Percentiles rank a stretch among this genome's conserved stretches.
Evolutionary conservation across 192 early-diverging fungal genomes (phyloP).

Genomic region (Backusella macrospora): DNA sequence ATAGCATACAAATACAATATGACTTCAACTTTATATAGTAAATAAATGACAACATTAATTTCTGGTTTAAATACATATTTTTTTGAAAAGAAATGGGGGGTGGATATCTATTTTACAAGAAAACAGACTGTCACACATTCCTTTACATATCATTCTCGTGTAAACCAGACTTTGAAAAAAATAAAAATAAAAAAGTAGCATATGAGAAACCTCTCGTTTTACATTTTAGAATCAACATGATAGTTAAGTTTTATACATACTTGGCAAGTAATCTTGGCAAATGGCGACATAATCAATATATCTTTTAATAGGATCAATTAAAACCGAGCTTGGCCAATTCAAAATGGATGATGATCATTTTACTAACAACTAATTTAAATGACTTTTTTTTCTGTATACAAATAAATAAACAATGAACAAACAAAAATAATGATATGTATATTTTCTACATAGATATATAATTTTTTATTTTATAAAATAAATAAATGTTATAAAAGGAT

Average conservation of each 20-base stretch:
- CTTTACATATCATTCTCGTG: conserved; percentile 8
- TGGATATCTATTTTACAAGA: neutral
- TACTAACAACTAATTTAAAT: too few relatives aligned
- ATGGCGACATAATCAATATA: too few relatives aligned
- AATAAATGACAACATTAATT: too few relatives aligned
- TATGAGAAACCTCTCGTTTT: too few relatives aligned
- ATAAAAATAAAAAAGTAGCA: too few relatives aligned
- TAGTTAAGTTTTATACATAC: too few relatives aligned
- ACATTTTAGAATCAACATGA: too few relatives aligned
- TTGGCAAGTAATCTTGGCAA: too few relatives aligned
- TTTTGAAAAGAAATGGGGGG: neutral
- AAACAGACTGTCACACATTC: neutral
- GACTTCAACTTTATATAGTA: too few relatives aligned
- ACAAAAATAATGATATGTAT: neutral
- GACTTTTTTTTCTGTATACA: neutral
- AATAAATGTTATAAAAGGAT: neutral
- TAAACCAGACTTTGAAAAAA: neutral
- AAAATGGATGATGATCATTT: neutral
- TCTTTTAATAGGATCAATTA: neutral
- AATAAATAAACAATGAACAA: neutral
- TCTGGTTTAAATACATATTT: too few relatives aligned
- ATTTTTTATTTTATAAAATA: neutral
- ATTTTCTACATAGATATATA: neutral
- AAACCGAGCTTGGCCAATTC: neutral
- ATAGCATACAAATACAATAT: too few relatives aligned